phyloP scores from a whole-genome alignment of 1,284 basidiomycete species.

The Coniferiporia weirii region DNA sequence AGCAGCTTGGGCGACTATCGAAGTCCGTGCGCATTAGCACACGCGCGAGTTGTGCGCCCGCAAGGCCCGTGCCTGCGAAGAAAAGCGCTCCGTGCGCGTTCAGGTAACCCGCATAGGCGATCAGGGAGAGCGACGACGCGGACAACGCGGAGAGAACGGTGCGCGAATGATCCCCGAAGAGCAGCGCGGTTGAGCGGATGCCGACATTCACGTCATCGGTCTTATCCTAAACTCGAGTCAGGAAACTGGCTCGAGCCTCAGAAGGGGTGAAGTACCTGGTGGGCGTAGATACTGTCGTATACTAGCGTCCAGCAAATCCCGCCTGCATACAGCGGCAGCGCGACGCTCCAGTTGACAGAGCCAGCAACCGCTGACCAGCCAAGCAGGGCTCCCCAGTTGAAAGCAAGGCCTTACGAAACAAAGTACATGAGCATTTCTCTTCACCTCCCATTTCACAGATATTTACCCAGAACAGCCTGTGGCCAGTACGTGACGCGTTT shows the following conservation, averaged over 20 bases:
- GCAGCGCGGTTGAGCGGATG: conserved; percentile 91
- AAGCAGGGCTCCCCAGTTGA: conserved; percentile 96
- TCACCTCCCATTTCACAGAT: background rate
- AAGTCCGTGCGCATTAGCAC: conserved; percentile 80
- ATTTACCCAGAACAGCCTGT: conserved; percentile 82
- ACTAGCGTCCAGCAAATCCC: conserved; percentile 92
- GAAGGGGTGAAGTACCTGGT: conserved; percentile 59
- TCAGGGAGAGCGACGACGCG: conserved; percentile 65
- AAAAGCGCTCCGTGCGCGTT: conserved; percentile 76
- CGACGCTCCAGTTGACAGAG: conserved; percentile 75
- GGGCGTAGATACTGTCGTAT: conserved; percentile 98
- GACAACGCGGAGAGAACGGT: conserved; percentile 77
- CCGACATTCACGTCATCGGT: conserved; percentile 83
- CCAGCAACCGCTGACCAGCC: conserved; percentile 96
- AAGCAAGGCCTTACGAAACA: conserved; percentile 68
- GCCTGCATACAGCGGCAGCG: conserved; percentile 86
- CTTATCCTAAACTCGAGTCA: conserved; percentile 67
- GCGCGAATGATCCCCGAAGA: conserved; percentile 78
- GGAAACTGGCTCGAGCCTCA: background rate
- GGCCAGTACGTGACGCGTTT: conserved; percentile 98
- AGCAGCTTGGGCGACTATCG: conserved; percentile 79
- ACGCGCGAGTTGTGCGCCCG: conserved; percentile 75
- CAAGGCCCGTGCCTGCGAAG: conserved; percentile 73
- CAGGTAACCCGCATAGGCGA: conserved; percentile 76
- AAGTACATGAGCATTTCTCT: conserved; percentile 3